phyloP scores from a whole-genome alignment of 1,139 yeast genomes.

The Hyphopichia fennica region DNA sequence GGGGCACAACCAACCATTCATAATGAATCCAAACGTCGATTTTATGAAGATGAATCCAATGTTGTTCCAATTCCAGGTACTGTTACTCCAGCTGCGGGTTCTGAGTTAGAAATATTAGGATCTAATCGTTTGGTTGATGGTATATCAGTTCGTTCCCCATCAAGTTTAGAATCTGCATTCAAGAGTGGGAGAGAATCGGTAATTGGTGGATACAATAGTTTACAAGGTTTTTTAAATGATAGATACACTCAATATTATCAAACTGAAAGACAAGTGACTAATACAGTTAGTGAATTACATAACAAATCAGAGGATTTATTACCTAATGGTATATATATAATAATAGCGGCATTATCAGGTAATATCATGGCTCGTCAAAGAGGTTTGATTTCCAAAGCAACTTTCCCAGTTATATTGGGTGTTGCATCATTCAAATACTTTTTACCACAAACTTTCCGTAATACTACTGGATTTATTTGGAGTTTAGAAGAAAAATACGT shows the following conservation, averaged over 20 bases:
- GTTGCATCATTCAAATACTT: constrained; percentile 68
- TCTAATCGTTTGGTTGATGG: constrained; percentile 55
- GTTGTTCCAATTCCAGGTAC: constrained; percentile 57
- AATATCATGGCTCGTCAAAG: constrained; percentile 77
- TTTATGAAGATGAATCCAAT: constrained; percentile 60
- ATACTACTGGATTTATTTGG: constrained; percentile 64
- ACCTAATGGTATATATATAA: constrained; percentile 72
- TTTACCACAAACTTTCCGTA: constrained; percentile 74
- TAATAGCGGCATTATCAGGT: constrained; percentile 79
- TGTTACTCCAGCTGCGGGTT: constrained; percentile 49
- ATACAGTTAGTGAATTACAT: constrained; percentile 69
- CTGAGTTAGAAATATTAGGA: constrained; percentile 42
- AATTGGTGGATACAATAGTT: constrained; percentile 13
- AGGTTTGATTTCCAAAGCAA: constrained; percentile 54
- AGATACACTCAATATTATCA: constrained; percentile 53
- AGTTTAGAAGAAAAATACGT: constrained; percentile 61
- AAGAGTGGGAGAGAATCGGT: constrained; percentile 44
- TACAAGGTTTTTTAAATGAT: constrained; percentile 25
- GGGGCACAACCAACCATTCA: constrained; percentile 10
- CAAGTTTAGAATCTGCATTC: constrained; percentile 48
- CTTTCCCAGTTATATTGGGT: constrained; percentile 69
- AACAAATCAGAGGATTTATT: constrained; percentile 70
- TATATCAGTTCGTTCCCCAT: constrained; percentile 55
- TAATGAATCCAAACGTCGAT: constrained; percentile 44
- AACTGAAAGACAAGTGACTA: constrained; percentile 66